phyloP scores from a whole-genome alignment of 2,329 filamentous ascomycete species.

The Paecilomyces variotii region DNA sequence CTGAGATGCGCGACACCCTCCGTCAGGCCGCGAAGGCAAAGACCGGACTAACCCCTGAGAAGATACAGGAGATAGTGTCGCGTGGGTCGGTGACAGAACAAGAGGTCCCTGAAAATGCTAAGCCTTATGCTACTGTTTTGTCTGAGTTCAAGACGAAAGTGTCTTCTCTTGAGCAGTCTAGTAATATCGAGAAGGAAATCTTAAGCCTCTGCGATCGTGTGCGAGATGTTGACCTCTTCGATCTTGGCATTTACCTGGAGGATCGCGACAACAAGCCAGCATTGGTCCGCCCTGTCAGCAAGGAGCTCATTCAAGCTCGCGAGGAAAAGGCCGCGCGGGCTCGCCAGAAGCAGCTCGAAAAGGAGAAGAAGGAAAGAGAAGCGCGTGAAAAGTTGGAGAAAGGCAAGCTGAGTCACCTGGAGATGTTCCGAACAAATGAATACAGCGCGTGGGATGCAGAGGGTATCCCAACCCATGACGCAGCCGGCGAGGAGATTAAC shows the following conservation, averaged over 20 bases:
- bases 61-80: slow-evolving; percentile 32
- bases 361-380: slow-evolving; percentile 51
- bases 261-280: slow-evolving; percentile 64
- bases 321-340: slow-evolving; percentile 46
- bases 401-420: slow-evolving; percentile 49
- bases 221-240: slow-evolving; percentile 71
- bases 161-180: slow-evolving; percentile 31
- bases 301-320: slow-evolving; percentile 47
- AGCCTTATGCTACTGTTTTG: slow-evolving; percentile 43
- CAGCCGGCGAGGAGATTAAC: slow-evolving; percentile 68
- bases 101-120: slow-evolving; percentile 17
- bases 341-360: slow-evolving; percentile 44
- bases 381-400: slow-evolving; percentile 45
- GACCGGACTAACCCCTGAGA: slow-evolving; percentile 30
- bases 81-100: slow-evolving; percentile 15
- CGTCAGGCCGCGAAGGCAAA: slow-evolving; percentile 48
- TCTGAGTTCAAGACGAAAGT: slow-evolving; percentile 34
- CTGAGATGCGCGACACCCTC: slow-evolving; percentile 50
- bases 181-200: slow-evolving; percentile 60
- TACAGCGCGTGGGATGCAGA: slow-evolving; percentile 77
- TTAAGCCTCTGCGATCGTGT: slow-evolving; percentile 71
- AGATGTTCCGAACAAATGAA: slow-evolving; percentile 52
- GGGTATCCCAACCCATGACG: slow-evolving; percentile 69
- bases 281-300: slow-evolving; percentile 61
- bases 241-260: slow-evolving; percentile 80